Base-by-base conservation (phyloP, 768 basidiomycete species). In the Naganishia vaughanmartiniae region DNA sequence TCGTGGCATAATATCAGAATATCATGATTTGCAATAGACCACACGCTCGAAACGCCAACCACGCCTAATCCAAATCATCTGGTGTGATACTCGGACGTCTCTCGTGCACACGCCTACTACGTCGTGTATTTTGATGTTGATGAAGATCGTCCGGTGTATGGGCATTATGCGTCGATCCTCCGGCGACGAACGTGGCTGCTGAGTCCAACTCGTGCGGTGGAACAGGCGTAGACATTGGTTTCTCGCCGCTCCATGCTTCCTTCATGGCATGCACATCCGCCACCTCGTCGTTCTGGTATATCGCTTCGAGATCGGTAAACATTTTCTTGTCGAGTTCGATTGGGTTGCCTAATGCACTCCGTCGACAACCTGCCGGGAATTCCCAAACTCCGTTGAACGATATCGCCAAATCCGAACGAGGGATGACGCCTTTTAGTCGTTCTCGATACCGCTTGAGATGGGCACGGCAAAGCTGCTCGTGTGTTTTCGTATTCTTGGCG, bases 321-420 rank as follows among this genome's bases (percentile, higher is more conserved):
- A 45, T 19, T 30, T 63, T 63, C 12, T 24, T 5, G 26, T 45
- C 36, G 30, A 42, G 60, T 45, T 63, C 60, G 10, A 46, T 26
- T 11, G 60, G 60, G 39, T 45, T 45, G 39, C 60, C 60, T 26
- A 63, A 15, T 17, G 60, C 39, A 15, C 10, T 30, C 5, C 60
- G 60, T 42, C 42, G 39, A 12, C 39, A 42, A 2, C 17, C 39
- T 42, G 15, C 4, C 1, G 60, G 42, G 39, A 45, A 45, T 45
- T 63, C 39, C 60, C 60, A 63, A 46, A 42, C 30, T 26, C 60
- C 60, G 46, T 63, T 42, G 60, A 63, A 63, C 24, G 60, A 63
- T 26, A 63, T 26, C 3, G 60, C 36, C 26, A 63, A 26, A 45
- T 63, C 60, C 26, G 60, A n/a, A 19, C 60, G 24, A 9, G 30